Evolutionary conservation across 306 rosid genomes (phyloP).

Genomic region (Glycine latifolia): DNA sequence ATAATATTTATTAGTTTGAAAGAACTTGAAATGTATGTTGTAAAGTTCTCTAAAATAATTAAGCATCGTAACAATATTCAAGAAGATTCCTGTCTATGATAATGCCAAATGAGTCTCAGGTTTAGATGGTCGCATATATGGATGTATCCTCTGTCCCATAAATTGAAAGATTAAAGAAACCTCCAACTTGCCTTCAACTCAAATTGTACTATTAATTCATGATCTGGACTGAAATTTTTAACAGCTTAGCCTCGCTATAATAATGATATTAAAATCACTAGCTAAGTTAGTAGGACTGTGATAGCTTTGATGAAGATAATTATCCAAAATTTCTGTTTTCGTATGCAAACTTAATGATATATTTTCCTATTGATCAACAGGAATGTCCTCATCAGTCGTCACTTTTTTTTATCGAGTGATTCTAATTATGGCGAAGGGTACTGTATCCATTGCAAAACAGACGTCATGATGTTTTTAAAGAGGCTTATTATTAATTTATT

Average conservation of each 20-base stretch:
- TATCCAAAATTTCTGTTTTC: not conserved
- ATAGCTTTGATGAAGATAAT: constrained; percentile 44
- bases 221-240: constrained; percentile 38
- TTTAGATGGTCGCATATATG: constrained; percentile 32
- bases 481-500: not conserved
- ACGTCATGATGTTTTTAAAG: not conserved
- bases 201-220: constrained; percentile 40
- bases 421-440: constrained; percentile 32
- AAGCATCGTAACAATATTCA: not conserved
- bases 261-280: constrained; percentile 25
- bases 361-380: constrained; percentile 28
- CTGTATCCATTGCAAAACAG: not conserved
- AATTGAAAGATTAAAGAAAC: constrained; percentile 2
- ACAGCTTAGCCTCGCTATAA: constrained; percentile 27
- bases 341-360: constrained; percentile 15
- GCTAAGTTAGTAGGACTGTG: constrained; percentile 40
- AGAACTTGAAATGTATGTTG: not conserved
- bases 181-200: constrained; percentile 54
- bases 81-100: constrained; percentile 63
- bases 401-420: constrained; percentile 30
- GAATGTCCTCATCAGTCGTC: constrained; percentile 24
- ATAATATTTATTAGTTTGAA: not conserved
- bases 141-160: not conserved
- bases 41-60: not conserved
- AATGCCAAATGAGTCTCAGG: constrained; percentile 58